A percentile compares a stretch with the other conserved stretches of the same genome.
phyloP scores from a whole-genome alignment of 371 early-diverging fungal species.

The Apophysomyces trapeziformis region DNA sequence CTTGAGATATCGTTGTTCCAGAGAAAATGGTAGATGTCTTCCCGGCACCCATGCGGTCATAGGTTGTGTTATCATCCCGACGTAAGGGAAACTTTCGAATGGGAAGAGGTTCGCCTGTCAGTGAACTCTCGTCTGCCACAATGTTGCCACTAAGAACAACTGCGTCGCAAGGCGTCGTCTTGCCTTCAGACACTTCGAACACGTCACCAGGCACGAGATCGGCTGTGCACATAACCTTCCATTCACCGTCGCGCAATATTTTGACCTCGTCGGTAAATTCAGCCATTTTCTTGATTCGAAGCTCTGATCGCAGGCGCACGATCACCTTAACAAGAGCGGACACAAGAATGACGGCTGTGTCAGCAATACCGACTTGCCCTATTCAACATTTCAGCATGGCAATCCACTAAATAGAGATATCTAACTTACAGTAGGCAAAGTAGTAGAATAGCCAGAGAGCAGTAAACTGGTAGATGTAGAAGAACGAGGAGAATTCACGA shows the following conservation, averaged over 20 bases:
- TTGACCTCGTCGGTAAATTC: slow-evolving; percentile 55
- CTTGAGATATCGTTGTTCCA: slow-evolving; percentile 56
- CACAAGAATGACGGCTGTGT: slow-evolving; percentile 69
- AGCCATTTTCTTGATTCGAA: slow-evolving; percentile 70
- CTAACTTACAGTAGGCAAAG: slow-evolving; percentile 63
- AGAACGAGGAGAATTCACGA: slow-evolving; percentile 73
- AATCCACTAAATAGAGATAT: neutral
- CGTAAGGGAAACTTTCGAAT: slow-evolving; percentile 63
- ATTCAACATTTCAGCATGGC: neutral
- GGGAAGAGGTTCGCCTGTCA: slow-evolving; percentile 72
- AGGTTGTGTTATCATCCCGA: slow-evolving; percentile 29
- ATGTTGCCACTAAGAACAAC: slow-evolving; percentile 70
- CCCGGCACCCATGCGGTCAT: slow-evolving; percentile 47
- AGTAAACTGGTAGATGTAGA: slow-evolving; percentile 81
- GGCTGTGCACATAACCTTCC: slow-evolving; percentile 54
- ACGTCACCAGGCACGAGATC: slow-evolving; percentile 80
- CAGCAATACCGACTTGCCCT: slow-evolving; percentile 73
- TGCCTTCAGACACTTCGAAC: slow-evolving; percentile 58
- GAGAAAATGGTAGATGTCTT: slow-evolving; percentile 62
- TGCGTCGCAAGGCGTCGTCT: slow-evolving; percentile 70
- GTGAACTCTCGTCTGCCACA: slow-evolving; percentile 73
- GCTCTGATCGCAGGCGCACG: slow-evolving; percentile 66
- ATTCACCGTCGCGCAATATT: slow-evolving; percentile 65
- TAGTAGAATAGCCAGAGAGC: slow-evolving; percentile 79
- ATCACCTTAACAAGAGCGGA: slow-evolving; percentile 75